Percentiles rank a stretch among this genome's conserved stretches.
Evolutionary conservation across 768 basidiomycete species (phyloP).

Genomic region (Macrolepiota dolichaula): DNA sequence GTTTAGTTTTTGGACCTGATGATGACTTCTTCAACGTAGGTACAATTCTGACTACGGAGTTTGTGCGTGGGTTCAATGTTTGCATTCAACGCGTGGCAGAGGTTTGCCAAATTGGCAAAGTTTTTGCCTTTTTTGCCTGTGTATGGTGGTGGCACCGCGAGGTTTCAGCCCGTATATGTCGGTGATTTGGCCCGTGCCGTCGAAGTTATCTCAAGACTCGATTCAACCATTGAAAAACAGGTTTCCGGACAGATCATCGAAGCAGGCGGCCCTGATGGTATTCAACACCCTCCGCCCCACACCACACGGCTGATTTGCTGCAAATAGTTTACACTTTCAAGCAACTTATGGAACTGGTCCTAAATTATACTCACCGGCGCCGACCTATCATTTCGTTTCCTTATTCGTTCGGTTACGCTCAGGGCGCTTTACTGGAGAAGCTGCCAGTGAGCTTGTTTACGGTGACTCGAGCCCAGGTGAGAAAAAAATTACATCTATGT

Average conservation of each 20-base stretch:
- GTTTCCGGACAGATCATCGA: slow-evolving; percentile 51
- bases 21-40: slow-evolving; percentile 74
- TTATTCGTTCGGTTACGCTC: slow-evolving; percentile 57
- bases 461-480: slow-evolving; percentile 65
- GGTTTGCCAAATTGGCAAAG: slow-evolving; percentile 58
- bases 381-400: slow-evolving; percentile 66
- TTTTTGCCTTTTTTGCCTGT: slow-evolving; percentile 73
- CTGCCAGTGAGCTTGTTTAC: slow-evolving; percentile 67
- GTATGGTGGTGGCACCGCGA: slow-evolving; percentile 63
- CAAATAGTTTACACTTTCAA: slow-evolving; percentile 62
- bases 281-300: neutral
- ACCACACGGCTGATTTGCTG: neutral
- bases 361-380: slow-evolving; percentile 46
- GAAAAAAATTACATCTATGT: neutral
- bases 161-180: slow-evolving; percentile 73
- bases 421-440: slow-evolving; percentile 60
- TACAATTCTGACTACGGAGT: slow-evolving; percentile 20
- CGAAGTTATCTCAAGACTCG: slow-evolving; percentile 51
- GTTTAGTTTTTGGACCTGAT: slow-evolving; percentile 72
- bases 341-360: slow-evolving; percentile 62
- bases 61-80: neutral
- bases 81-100: slow-evolving; percentile 31
- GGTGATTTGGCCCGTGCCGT: slow-evolving; percentile 63
- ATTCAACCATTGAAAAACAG: slow-evolving; percentile 36
- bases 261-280: slow-evolving; percentile 37